Conservation (phyloP, 2,329 filamentous ascomycete genomes). For the Ramichloridium luteum region DNA sequence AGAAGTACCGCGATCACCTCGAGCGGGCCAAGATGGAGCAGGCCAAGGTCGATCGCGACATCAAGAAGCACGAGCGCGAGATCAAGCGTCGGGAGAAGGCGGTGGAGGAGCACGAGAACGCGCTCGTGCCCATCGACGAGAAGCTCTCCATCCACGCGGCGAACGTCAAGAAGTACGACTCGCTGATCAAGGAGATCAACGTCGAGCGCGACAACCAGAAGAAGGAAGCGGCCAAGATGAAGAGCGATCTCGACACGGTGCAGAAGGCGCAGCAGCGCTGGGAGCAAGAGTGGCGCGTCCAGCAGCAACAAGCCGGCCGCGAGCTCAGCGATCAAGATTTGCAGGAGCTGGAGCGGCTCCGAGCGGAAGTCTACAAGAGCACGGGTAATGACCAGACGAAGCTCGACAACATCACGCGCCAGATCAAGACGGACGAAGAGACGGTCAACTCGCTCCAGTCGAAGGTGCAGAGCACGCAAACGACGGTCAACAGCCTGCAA, state of each 20-base stretch:
- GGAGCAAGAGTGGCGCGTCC: constrained; percentile 75
- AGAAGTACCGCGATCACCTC: constrained; percentile 67
- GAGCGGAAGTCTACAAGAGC: constrained; percentile 71
- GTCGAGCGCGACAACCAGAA: constrained; percentile 67
- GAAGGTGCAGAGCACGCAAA: constrained; percentile 69
- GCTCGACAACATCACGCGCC: constrained; percentile 73
- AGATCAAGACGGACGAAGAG: constrained; percentile 82
- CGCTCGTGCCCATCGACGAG: constrained; percentile 78
- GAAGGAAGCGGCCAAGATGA: constrained; percentile 55
- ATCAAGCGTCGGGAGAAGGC: constrained; percentile 80
- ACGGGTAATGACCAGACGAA: constrained; percentile 71
- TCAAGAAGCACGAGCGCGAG: constrained; percentile 67
- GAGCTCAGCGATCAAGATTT: constrained; percentile 76
- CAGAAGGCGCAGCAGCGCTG: constrained; percentile 82
- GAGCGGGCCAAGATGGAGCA: constrained; percentile 79
- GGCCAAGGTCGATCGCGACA: constrained; percentile 59
- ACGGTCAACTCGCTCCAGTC: constrained; percentile 80
- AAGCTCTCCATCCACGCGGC: constrained; percentile 71
- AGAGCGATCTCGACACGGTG: constrained; percentile 71
- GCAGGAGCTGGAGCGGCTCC: constrained; percentile 77
- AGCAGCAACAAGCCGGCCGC: constrained; percentile 73
- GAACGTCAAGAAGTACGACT: constrained; percentile 56
- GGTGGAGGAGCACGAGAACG: constrained; percentile 75
- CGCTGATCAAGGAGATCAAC: constrained; percentile 55
- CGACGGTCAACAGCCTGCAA: constrained; percentile 60